Evolutionary conservation across 2,329 filamentous ascomycete genomes (phyloP), one percentile per base, ranked within the genome.

Genomic region (Lachnellula subtilissima): DNA sequence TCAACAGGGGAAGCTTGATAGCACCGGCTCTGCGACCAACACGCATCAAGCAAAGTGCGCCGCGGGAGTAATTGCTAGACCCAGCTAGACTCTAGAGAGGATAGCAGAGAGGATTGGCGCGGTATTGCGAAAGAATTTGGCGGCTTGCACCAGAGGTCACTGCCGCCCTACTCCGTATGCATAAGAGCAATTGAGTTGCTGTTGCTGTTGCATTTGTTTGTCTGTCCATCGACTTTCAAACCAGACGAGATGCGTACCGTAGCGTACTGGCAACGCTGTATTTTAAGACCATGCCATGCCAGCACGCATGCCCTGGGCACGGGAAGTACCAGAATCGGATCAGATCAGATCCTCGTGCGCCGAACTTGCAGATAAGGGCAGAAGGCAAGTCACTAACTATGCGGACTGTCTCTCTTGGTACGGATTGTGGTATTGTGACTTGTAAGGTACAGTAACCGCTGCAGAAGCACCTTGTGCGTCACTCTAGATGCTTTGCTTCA

Each of bases 321-420:
- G 22, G 14, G 17, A 12, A 12, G 42, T 17, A 32, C 22, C 22
- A 47, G 25, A 25, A 25, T 32, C 45, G 45, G 25, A 35, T 48
- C 45, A n/a, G 22, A 48, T 15, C 45, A 28, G 22, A 32, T 48
- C 45, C 42, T 32, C 45, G 28, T 48, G 45, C 15, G 23, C 45
- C 45, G 45, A 48, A 23, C 45, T 32, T 23, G 45, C 45, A 48
- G 45, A 48, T 11, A 9, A 32, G 28, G 28, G 28, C 28, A 32
- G 28, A 32, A 32, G 9, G 9, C 28, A 32, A 32, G 28, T 32
- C 17, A 28, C 12, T 48, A 14, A 17, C n/a, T 35, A 48, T 48
- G 45, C 45, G n/a, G 45, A 48, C 45, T 6, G 12, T 48, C 32
- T 48, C 37, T 48, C n/a, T 25, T 50, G 48, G 48, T 50, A 39